These are phyloP conservation scores for Aphanomyces cochlioides DNA, from an alignment of 352 stramenopile genomes.

Conservation along the genomic window DNA sequence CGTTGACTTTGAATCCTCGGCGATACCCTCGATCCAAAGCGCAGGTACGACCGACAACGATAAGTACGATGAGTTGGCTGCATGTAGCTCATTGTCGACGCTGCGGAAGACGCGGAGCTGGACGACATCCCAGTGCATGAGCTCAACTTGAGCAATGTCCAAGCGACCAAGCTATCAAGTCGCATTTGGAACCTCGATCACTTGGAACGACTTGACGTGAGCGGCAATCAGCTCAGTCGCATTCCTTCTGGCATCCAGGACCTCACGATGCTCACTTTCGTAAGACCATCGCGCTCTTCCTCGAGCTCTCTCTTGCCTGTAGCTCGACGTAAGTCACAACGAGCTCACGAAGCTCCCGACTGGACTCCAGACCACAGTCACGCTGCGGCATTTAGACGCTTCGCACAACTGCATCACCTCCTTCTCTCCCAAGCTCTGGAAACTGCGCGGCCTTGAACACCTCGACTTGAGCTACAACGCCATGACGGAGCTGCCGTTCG, in stretches of 20 bases:
- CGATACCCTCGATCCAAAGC: conserved; percentile 52
- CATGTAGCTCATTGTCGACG: conserved; percentile 42
- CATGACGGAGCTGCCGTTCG: conserved; percentile 51
- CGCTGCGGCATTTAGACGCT: conserved; percentile 44
- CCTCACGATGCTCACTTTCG: conserved; percentile 45
- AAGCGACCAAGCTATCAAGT: conserved; percentile 53
- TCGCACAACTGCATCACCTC: conserved; percentile 54
- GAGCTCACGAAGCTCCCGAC: conserved; percentile 53
- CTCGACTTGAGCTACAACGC: conserved; percentile 56
- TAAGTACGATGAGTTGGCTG: conserved; percentile 41
- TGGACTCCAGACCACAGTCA: conserved; percentile 59
- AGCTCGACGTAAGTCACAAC: conserved; percentile 58
- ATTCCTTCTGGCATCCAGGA: conserved; percentile 74
- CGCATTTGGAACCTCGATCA: conserved; percentile 67
- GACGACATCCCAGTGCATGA: conserved; percentile 22
- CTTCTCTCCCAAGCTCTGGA: conserved; percentile 69
- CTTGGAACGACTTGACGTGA: conserved; percentile 44
- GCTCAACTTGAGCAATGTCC: conserved; percentile 51
- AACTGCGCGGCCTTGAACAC: conserved; percentile 44
- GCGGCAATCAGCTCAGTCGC: conserved; percentile 48
- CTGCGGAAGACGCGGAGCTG: conserved; percentile 23
- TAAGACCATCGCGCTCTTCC: neutral
- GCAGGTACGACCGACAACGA: conserved; percentile 31
- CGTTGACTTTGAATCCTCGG: conserved; percentile 29
- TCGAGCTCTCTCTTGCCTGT: neutral